Evolutionary conservation across 192 early-diverging fungal species (phyloP).

Genomic region (Coemansia javaensis): DNA sequence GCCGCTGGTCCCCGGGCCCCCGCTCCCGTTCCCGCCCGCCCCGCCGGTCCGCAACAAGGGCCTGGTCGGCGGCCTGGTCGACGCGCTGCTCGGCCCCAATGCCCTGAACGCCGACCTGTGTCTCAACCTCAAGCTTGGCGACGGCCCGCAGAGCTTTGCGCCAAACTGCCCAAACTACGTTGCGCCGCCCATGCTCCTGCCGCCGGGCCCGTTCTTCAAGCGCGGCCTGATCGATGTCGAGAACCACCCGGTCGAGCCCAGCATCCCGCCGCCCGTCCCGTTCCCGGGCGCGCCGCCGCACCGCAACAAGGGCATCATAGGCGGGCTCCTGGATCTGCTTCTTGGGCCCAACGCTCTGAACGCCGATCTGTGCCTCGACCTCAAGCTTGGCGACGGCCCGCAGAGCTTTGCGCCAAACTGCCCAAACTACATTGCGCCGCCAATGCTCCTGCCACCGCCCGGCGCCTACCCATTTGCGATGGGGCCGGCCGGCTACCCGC

Average conservation of each 20-base stretch:
- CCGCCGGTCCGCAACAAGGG: slow-evolving; percentile 40
- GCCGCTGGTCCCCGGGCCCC: slow-evolving; percentile 6
- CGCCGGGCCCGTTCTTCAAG: slow-evolving; percentile 31
- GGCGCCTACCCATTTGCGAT: slow-evolving; percentile 16
- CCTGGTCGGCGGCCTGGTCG: slow-evolving; percentile 37
- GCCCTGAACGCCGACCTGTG: slow-evolving; percentile 37
- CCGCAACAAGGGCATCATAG: slow-evolving; percentile 41
- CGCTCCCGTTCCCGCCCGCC: slow-evolving; percentile 24
- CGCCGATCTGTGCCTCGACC: slow-evolving; percentile 37
- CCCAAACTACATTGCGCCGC: slow-evolving; percentile 35
- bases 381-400: slow-evolving; percentile 44
- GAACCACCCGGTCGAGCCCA: slow-evolving; percentile 20
- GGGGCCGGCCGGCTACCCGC: slow-evolving; percentile 2
- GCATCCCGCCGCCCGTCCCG: slow-evolving; percentile 16
- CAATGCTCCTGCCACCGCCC: slow-evolving; percentile 33
- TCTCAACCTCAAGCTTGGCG: slow-evolving; percentile 45
- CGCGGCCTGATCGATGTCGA: slow-evolving; percentile 44
- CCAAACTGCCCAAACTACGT: slow-evolving; percentile 45
- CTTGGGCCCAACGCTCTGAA: slow-evolving; percentile 42
- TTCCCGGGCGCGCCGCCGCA: slow-evolving; percentile 25
- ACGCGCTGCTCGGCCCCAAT: slow-evolving; percentile 35
- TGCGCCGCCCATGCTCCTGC: slow-evolving; percentile 33
- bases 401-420: slow-evolving; percentile 42
- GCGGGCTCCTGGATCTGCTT: slow-evolving; percentile 37
- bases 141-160: slow-evolving; percentile 45